These are phyloP conservation scores for Leishmania guyanensis DNA, from an alignment of 208 protist genomes.

Conservation along the genomic window DNA sequence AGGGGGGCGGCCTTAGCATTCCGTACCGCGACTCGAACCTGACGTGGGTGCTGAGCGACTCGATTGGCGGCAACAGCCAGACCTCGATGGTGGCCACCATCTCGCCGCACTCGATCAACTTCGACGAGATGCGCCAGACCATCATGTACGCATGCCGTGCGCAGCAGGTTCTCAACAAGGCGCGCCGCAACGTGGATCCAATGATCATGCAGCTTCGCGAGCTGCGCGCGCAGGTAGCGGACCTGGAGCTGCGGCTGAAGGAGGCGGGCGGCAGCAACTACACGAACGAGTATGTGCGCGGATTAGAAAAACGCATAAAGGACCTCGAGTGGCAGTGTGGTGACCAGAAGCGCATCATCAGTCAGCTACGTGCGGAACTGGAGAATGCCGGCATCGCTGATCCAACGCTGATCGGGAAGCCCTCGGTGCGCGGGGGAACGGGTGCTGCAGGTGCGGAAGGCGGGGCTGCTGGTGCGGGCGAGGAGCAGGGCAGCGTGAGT, in stretches of 20 bases:
- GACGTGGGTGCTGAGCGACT: slow-evolving; percentile 90
- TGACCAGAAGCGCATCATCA: slow-evolving; percentile 61
- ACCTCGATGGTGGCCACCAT: slow-evolving; percentile 96
- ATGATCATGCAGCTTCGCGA: slow-evolving; percentile 63
- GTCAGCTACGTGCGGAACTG: slow-evolving; percentile 48
- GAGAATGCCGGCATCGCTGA: slow-evolving; percentile 44
- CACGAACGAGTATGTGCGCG: slow-evolving; percentile 69
- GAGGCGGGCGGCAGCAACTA: slow-evolving; percentile 65
- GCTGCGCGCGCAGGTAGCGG: slow-evolving; percentile 61
- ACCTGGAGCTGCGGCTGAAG: slow-evolving; percentile 58
- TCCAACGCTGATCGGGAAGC: slow-evolving; percentile 27
- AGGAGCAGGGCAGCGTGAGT: neutral
- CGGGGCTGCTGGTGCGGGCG: neutral
- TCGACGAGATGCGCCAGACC: slow-evolving; percentile 93
- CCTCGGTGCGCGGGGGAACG: neutral
- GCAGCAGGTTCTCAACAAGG: slow-evolving; percentile 92
- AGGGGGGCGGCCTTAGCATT: slow-evolving; percentile 24
- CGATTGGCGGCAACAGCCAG: slow-evolving; percentile 90
- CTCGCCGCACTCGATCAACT: slow-evolving; percentile 86
- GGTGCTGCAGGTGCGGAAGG: neutral
- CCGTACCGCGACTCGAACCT: slow-evolving; percentile 84
- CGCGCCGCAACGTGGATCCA: slow-evolving; percentile 92
- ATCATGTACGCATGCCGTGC: slow-evolving; percentile 90
- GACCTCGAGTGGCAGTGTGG: slow-evolving; percentile 60
- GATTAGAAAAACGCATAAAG: slow-evolving; percentile 40